Percentiles rank a stretch among this genome's conserved stretches.
These are phyloP conservation scores for Gossypium anomalum DNA, from an alignment of 345 rosid species.

Conservation along the genomic window DNA sequence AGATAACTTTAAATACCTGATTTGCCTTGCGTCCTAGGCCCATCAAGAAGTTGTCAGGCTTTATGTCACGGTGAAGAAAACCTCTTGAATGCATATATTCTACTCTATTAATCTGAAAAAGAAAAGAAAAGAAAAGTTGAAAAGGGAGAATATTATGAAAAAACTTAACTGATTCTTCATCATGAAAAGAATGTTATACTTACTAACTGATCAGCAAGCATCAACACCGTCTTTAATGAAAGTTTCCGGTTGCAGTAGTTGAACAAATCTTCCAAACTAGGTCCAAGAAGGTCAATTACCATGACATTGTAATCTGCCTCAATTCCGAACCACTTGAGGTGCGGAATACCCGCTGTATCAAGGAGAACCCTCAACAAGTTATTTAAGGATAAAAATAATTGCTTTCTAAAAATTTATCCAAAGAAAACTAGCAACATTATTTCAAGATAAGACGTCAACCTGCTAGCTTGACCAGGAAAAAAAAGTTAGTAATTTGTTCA, in stretches of 20 bases:
- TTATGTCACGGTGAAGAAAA: conserved; percentile 84
- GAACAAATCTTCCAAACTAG: conserved; percentile 85
- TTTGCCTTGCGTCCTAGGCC: conserved; percentile 85
- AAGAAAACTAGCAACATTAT: neutral
- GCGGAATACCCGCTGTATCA: conserved; percentile 72
- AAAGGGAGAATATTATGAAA: neutral
- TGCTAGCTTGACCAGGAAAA: neutral
- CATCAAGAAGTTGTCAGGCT: conserved; percentile 87
- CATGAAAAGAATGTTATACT: conserved; percentile 18
- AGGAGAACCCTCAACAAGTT: conserved; percentile 11
- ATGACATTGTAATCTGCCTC: conserved; percentile 76
- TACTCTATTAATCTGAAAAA: conserved; percentile 67
- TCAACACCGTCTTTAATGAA: conserved; percentile 63
- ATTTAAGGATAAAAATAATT: neutral
- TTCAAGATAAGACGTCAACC: neutral
- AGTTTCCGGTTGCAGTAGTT: conserved; percentile 74
- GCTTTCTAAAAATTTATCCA: neutral
- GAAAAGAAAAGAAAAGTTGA: neutral
- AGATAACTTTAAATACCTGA: conserved; percentile 39
- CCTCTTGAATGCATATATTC: conserved; percentile 75
- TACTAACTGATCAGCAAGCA: conserved; percentile 87
- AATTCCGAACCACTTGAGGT: conserved; percentile 84
- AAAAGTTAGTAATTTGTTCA: neutral
- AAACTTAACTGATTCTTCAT: neutral
- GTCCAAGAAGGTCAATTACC: conserved; percentile 90